Percentiles rank a stretch among this genome's conserved stretches.
phyloP scores from a whole-genome alignment of 1,139 yeast genomes.

The Scheffersomyces titani region DNA sequence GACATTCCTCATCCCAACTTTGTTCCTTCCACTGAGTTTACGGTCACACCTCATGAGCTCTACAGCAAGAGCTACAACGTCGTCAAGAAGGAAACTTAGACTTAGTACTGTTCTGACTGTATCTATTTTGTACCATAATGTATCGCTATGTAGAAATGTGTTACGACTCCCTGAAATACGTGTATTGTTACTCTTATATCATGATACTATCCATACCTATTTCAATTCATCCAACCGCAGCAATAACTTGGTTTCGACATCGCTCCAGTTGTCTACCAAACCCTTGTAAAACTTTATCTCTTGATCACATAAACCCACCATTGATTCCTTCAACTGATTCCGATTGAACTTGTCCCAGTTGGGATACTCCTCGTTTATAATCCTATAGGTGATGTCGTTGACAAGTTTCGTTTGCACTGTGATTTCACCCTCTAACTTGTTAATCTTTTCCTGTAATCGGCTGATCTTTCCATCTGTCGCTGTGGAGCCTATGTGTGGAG shows the following conservation, averaged over 20 bases:
- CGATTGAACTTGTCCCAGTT: constrained; percentile 82
- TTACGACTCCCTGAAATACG: neutral
- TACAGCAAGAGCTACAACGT: constrained; percentile 9
- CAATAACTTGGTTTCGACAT: constrained; percentile 49
- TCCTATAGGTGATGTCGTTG: constrained; percentile 63
- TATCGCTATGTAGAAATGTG: neutral
- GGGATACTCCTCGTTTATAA: constrained; percentile 78
- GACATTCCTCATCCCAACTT: constrained; percentile 9
- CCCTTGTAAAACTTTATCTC: constrained; percentile 75
- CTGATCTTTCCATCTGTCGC: constrained; percentile 36
- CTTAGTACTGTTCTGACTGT: neutral
- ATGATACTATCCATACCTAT: constrained; percentile 1
- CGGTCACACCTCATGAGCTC: constrained; percentile 3
- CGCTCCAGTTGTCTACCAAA: constrained; percentile 74
- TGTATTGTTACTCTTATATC: neutral
- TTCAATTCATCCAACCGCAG: constrained; percentile 38
- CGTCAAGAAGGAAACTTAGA: neutral
- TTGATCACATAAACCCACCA: constrained; percentile 70
- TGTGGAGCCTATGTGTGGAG: constrained; percentile 42
- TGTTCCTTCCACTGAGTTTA: constrained; percentile 1
- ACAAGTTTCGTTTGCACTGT: constrained; percentile 50
- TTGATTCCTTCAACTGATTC: constrained; percentile 69
- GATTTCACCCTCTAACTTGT: constrained; percentile 53
- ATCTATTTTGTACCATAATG: neutral
- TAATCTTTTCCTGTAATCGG: constrained; percentile 34